Conservation (phyloP, 345 rosid genomes). For the Leavenworthia alabamica region DNA sequence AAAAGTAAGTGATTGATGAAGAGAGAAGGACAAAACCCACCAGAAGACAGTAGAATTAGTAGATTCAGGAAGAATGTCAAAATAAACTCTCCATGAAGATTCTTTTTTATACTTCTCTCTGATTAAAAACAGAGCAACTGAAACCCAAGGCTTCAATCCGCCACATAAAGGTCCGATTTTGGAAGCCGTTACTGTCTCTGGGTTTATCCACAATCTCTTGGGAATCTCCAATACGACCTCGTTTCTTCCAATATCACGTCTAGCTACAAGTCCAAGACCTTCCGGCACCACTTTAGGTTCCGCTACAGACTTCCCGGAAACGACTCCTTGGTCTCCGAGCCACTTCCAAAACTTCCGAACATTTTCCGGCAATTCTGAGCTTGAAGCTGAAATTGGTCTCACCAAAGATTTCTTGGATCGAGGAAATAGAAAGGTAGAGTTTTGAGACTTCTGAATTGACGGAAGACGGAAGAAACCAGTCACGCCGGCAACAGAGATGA, state of each 20-base stretch:
- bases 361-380: constrained; percentile 28
- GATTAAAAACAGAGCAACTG: constrained; percentile 74
- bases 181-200: constrained; percentile 65
- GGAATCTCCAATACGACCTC: constrained; percentile 91
- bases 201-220: constrained; percentile 74
- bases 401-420: constrained; percentile 19
- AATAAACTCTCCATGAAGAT: constrained; percentile 66
- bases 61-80: constrained; percentile 64
- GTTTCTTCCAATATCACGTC: constrained; percentile 58
- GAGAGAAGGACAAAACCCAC: constrained; percentile 45
- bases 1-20: background rate
- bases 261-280: constrained; percentile 80
- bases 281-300: constrained; percentile 53
- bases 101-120: constrained; percentile 60
- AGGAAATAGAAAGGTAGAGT: constrained; percentile 1
- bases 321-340: constrained; percentile 57
- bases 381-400: constrained; percentile 27
- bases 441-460: background rate
- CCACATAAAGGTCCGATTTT: constrained; percentile 66
- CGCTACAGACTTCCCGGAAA: constrained; percentile 51
- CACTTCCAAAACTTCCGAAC: constrained; percentile 77
- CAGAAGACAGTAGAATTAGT: constrained; percentile 84
- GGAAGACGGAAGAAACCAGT: constrained; percentile 13
- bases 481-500: constrained; percentile 11
- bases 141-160: constrained; percentile 82